These are phyloP conservation scores for Hirsutella minnesotensis DNA, from an alignment of 2,329 filamentous ascomycete genomes.

Conservation along the genomic window DNA sequence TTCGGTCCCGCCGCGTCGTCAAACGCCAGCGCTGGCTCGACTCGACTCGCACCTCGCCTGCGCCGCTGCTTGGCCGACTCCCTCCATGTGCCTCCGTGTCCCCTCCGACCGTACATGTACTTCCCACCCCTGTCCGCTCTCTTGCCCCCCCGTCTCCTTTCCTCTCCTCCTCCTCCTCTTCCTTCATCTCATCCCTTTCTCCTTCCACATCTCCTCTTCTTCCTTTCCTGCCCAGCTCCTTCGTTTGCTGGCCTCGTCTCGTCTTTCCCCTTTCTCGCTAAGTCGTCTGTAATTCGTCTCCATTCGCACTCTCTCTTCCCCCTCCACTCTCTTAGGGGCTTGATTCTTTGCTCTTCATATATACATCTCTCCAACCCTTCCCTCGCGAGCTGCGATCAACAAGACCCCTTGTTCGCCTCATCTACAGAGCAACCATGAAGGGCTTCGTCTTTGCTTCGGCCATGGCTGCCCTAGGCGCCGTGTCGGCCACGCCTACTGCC, in stretches of 20 bases:
- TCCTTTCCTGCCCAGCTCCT: neutral
- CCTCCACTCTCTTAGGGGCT: neutral
- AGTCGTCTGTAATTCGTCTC: neutral
- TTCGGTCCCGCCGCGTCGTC: no score
- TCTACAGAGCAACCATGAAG: conserved; percentile 27
- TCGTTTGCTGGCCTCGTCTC: neutral
- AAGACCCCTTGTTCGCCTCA: neutral
- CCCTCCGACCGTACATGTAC: no score
- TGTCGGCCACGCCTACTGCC: conserved; percentile 36
- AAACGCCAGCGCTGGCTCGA: no score
- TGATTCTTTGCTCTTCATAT: neutral
- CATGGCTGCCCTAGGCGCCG: conserved; percentile 32
- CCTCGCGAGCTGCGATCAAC: no score
- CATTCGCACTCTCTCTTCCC: neutral
- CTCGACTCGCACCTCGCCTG: no score
- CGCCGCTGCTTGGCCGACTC: no score
- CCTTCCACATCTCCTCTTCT: neutral
- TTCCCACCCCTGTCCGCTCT: neutral
- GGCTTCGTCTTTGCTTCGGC: conserved; percentile 32
- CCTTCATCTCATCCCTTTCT: neutral
- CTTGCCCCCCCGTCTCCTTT: neutral
- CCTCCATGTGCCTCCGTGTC: no score
- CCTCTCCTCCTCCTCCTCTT: neutral
- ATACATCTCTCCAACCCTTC: neutral
- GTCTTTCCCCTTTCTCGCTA: neutral